A percentile compares a stretch with the other conserved stretches of the same genome.
Evolutionary conservation across 1,284 basidiomycete genomes (phyloP).

Genomic region (Melampsora americana): DNA sequence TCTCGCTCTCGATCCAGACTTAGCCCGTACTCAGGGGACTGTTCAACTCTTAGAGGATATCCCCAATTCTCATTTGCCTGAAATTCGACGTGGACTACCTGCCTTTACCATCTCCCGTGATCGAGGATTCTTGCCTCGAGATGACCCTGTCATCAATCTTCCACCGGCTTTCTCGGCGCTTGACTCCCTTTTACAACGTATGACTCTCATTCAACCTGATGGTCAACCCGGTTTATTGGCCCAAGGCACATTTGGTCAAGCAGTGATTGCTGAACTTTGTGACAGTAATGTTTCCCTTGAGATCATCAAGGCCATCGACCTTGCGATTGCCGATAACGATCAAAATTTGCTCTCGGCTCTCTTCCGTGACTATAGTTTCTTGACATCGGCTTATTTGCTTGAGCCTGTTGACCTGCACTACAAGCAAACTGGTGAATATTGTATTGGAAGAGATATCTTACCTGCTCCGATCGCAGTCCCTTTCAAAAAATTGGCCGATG

Average conservation of each 20-base stretch:
- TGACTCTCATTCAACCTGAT: slow-evolving; percentile 52
- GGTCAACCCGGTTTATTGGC: slow-evolving; percentile 50
- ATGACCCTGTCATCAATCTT: slow-evolving; percentile 49
- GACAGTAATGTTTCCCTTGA: slow-evolving; percentile 41
- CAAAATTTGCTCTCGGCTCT: slow-evolving; percentile 51
- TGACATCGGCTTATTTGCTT: slow-evolving; percentile 51
- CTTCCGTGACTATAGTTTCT: slow-evolving; percentile 53
- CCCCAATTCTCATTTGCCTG: no score
- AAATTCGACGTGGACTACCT: no score
- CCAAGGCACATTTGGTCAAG: slow-evolving; percentile 50
- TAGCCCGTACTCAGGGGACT: no score
- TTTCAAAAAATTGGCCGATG: slow-evolving; percentile 50
- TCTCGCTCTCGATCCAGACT: no score
- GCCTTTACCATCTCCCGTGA: no score
- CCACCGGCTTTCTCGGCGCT: slow-evolving; percentile 48
- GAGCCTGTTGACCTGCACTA: slow-evolving; percentile 51
- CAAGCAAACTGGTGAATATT: slow-evolving; percentile 50
- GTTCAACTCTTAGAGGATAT: no score
- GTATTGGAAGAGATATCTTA: slow-evolving; percentile 47
- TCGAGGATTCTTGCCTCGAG: slow-evolving; percentile 24
- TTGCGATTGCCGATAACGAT: slow-evolving; percentile 45
- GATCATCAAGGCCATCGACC: slow-evolving; percentile 45
- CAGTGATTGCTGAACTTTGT: slow-evolving; percentile 49
- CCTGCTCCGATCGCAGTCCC: slow-evolving; percentile 50
- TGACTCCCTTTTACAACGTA: slow-evolving; percentile 49